These are phyloP conservation scores for Prorocentrum cordatum DNA, from an alignment of 169 alveolate species.

Conservation along the genomic window DNA sequence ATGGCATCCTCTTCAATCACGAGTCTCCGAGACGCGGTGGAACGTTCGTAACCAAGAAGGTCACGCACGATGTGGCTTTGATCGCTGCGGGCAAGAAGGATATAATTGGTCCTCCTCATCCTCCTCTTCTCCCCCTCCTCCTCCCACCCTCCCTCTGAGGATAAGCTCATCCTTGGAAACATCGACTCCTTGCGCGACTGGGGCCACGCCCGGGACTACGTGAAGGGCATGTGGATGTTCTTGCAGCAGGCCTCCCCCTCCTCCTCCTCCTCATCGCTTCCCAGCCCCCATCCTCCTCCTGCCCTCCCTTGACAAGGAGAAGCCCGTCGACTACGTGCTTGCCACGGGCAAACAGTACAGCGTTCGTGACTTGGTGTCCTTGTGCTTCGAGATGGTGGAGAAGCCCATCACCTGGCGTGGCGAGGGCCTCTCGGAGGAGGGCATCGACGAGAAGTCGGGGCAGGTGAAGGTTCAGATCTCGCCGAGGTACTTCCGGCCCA, in stretches of 20 bases:
- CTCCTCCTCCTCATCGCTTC: not conserved
- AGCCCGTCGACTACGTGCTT: slow-evolving; percentile 47
- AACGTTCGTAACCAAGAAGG: slow-evolving; percentile 65
- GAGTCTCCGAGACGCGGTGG: slow-evolving; percentile 57
- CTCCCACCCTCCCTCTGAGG: not conserved
- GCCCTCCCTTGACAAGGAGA: not conserved
- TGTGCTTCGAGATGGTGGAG: slow-evolving; percentile 51
- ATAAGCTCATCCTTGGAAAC: not conserved
- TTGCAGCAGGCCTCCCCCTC: not conserved
- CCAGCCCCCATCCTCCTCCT: too few relatives aligned
- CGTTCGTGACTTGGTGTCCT: slow-evolving; percentile 32
- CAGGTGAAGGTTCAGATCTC: slow-evolving; percentile 45
- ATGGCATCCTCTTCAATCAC: slow-evolving; percentile 65
- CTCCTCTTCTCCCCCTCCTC: not conserved
- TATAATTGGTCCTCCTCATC: too few relatives aligned
- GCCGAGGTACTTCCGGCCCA: slow-evolving; percentile 61
- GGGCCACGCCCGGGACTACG: slow-evolving; percentile 70
- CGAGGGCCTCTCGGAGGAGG: not conserved
- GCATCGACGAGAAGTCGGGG: slow-evolving; percentile 48
- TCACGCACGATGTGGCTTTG: slow-evolving; percentile 45
- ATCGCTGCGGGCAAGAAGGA: slow-evolving; percentile 23
- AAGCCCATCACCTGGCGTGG: not conserved
- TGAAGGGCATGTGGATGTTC: slow-evolving; percentile 61
- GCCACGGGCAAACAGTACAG: slow-evolving; percentile 61
- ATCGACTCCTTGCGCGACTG: slow-evolving; percentile 67